Percentiles rank a stretch among this genome's conserved stretches.
These are phyloP conservation scores for Crepidotus variabilis DNA, from an alignment of 768 basidiomycete genomes.

Conservation along the genomic window DNA sequence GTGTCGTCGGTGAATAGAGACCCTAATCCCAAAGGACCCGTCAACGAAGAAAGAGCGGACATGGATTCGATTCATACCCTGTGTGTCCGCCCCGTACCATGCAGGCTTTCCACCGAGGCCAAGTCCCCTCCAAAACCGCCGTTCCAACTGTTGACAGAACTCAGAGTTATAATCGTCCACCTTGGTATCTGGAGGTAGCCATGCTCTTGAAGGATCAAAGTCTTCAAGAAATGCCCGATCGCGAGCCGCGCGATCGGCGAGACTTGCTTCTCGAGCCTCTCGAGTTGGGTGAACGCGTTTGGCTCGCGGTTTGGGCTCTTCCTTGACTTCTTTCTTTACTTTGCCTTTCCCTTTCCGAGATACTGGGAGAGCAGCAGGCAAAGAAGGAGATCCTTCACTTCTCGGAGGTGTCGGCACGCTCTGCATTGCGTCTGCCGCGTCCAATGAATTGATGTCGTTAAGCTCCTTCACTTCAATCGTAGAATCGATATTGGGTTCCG, in stretches of 20 bases:
- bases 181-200: slow-evolving; percentile 76
- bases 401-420: slow-evolving; percentile 34
- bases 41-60: slow-evolving; percentile 9
- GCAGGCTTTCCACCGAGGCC: slow-evolving; percentile 86
- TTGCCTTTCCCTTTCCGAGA: slow-evolving; percentile 11
- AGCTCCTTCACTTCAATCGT: slow-evolving; percentile 42
- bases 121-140: slow-evolving; percentile 90
- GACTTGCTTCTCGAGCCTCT: slow-evolving; percentile 46
- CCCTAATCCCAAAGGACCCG: slow-evolving; percentile 30
- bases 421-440: slow-evolving; percentile 12
- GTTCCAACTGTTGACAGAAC: slow-evolving; percentile 83
- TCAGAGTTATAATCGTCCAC: slow-evolving; percentile 82
- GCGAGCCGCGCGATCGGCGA: slow-evolving; percentile 42
- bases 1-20: slow-evolving; percentile 74
- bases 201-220: slow-evolving; percentile 71
- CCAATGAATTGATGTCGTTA: slow-evolving; percentile 29
- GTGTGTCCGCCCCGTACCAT: slow-evolving; percentile 97
- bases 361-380: slow-evolving; percentile 20
- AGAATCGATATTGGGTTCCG: slow-evolving; percentile 35
- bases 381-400: slow-evolving; percentile 30
- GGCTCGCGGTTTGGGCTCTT: slow-evolving; percentile 24
- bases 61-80: slow-evolving; percentile 47
- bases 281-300: slow-evolving; percentile 38
- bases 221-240: slow-evolving; percentile 58
- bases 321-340: slow-evolving; percentile 18